Percentiles rank a stretch among this genome's conserved stretches.
phyloP scores from a whole-genome alignment of 352 stramenopile species.

The Thalassiosira gravida region DNA sequence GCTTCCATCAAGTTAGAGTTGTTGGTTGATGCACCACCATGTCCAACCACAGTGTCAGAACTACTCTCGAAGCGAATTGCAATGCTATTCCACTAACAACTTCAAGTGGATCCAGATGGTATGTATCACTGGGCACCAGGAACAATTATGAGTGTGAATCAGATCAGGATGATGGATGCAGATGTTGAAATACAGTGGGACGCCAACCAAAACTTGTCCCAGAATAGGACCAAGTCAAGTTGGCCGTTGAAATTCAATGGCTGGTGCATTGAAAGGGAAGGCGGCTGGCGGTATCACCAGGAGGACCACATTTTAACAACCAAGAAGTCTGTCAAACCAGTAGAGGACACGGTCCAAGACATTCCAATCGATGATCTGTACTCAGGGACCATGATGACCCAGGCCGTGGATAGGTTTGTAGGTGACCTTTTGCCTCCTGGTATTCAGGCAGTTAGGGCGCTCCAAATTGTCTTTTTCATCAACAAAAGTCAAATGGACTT shows the following conservation, averaged over 20 bases:
- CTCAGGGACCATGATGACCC: background rate
- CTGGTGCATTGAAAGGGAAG: background rate
- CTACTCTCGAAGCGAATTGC: background rate
- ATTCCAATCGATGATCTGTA: background rate
- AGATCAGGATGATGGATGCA: too few species aligned
- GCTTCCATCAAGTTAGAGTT: too few species aligned
- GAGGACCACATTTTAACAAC: background rate
- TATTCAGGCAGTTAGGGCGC: background rate
- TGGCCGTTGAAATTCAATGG: background rate
- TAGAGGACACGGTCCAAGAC: background rate
- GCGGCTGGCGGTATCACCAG: background rate
- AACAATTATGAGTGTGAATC: too few species aligned
- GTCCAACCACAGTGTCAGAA: too few species aligned
- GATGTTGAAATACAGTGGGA: too few species aligned
- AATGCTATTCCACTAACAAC: too few species aligned
- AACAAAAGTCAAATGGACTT: background rate
- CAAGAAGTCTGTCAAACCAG: background rate
- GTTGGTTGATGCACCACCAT: too few species aligned
- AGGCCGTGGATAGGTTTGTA: background rate
- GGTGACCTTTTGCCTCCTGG: background rate
- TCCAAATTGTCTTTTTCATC: background rate
- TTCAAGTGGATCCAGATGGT: too few species aligned
- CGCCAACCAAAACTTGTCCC: too few species aligned
- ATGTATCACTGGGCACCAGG: too few species aligned
- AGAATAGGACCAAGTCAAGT: too few species aligned